Base-by-base conservation (phyloP, 208 protist species). In the Crithidia sp. region DNA sequence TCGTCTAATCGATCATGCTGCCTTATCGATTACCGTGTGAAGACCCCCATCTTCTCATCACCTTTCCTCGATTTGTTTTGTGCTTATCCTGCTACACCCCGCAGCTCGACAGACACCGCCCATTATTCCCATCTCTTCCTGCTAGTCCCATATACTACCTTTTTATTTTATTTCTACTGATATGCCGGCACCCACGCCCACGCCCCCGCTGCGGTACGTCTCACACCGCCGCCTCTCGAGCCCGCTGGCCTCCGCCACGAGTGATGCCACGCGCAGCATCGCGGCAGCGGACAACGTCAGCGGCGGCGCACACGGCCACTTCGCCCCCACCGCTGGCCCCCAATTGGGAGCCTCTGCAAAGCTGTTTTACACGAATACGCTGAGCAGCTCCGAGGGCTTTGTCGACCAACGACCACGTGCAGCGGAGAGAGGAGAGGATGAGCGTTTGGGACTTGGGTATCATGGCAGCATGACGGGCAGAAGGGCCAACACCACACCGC, bases 211-310 rank as follows among this genome's bases (percentile, higher is more conserved):
- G 58, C 67, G 58, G 5, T 73, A 65, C 58, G 16, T 54, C 5
- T 73, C 67, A 3, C 54, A 58, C 19, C 56, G 59, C 0, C 47
- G 58, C 13, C 58, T 73, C 16, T 50, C 67, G 9, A 73, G 67
- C 14, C 58, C 67, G 5, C 58, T 66, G 7, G 67, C 45, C n/a
- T 57, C 67, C 17, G 58, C 50, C n/a, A 39, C 47, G 2, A 17
- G 57, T 19, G 47, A 72, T 8, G 47, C 57, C 3, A 14, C 55
- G 16, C 57, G 39, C 37, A 55, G n/a, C 45, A 7, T 43, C 43
- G 43, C 41, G 28, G 28, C 28, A 28, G 28, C 28, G 0, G 28
- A 28, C 28, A 28, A 28, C 28, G 28, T 28, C 28, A 28, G 28
- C 28, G 28, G 28, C 28, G 28, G 28, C 28, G 28, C 28, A 28